A percentile compares a stretch with the other conserved stretches of the same genome.
These are phyloP conservation scores for Fraxinus paxiana DNA, from an alignment of 305 asterid genomes.

Conservation along the genomic window DNA sequence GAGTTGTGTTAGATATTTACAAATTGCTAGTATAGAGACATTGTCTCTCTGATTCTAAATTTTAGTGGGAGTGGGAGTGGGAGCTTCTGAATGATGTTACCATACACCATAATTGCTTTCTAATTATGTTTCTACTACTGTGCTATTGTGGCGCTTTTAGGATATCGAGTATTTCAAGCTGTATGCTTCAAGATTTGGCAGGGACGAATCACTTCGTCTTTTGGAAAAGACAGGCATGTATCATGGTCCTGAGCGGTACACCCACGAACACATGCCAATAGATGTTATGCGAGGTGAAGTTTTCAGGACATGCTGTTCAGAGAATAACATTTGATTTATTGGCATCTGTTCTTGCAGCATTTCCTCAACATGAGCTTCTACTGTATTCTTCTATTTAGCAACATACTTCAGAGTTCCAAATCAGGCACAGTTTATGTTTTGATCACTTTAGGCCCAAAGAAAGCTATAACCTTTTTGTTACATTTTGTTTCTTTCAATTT, in stretches of 20 bases:
- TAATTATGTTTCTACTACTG: constrained; percentile 1
- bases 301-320: constrained; percentile 66
- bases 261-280: constrained; percentile 77
- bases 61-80: not conserved
- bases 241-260: constrained; percentile 77
- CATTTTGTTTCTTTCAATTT: not conserved
- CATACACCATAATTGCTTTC: not conserved
- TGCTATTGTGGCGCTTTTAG: constrained; percentile 32
- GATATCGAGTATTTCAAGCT: constrained; percentile 85
- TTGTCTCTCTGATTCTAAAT: not conserved
- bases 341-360: not conserved
- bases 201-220: constrained; percentile 76
- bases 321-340: constrained; percentile 23
- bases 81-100: not conserved
- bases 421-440: not conserved
- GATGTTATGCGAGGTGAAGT: constrained; percentile 89
- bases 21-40: not conserved
- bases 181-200: constrained; percentile 74
- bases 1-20: not conserved
- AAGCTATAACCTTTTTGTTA: not conserved
- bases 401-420: not conserved
- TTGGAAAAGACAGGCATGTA: constrained; percentile 86
- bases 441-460: not conserved
- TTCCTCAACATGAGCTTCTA: not conserved
- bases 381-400: not conserved